These are phyloP conservation scores for Penicillium parvum DNA, from an alignment of 495 filamentous ascomycete species.

Conservation along the genomic window DNA sequence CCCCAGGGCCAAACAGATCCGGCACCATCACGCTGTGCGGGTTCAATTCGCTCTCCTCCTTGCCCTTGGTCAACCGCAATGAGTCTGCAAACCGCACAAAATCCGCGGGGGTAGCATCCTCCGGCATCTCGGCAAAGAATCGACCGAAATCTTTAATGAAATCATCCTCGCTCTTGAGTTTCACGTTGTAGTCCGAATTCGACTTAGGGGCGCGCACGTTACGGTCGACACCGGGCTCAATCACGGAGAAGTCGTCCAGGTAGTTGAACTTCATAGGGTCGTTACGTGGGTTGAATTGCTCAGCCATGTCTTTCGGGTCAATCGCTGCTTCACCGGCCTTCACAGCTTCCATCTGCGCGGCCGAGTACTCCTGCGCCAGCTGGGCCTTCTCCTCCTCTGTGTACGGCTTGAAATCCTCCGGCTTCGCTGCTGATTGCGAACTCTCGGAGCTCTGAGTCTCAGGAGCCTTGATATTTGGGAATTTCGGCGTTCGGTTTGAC, in stretches of 20 bases:
- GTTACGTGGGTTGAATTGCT: constrained; percentile 60
- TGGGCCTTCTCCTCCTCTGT: constrained; percentile 59
- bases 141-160: constrained; percentile 53
- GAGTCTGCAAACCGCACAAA: constrained; percentile 45
- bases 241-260: constrained; percentile 76
- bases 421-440: constrained; percentile 25
- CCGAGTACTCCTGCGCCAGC: constrained; percentile 65
- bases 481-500: constrained; percentile 33
- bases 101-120: constrained; percentile 38
- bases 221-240: constrained; percentile 72
- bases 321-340: constrained; percentile 81
- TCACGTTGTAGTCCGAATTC: constrained; percentile 56
- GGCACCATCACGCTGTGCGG: constrained; percentile 43
- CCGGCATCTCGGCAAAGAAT: constrained; percentile 50
- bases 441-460: constrained; percentile 18
- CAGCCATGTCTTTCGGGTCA: constrained; percentile 68
- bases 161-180: constrained; percentile 57
- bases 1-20: constrained; percentile 47
- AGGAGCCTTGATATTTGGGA: constrained; percentile 20
- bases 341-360: constrained; percentile 77
- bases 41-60: constrained; percentile 48
- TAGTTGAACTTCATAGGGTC: constrained; percentile 74
- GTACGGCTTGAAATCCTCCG: constrained; percentile 57
- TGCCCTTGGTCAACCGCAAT: constrained; percentile 45
- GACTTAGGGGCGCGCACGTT: constrained; percentile 49